A percentile compares a stretch with the other conserved stretches of the same genome.
These are phyloP conservation scores for Rhizopogon vulgaris DNA, from an alignment of 768 basidiomycete genomes.

Conservation along the genomic window DNA sequence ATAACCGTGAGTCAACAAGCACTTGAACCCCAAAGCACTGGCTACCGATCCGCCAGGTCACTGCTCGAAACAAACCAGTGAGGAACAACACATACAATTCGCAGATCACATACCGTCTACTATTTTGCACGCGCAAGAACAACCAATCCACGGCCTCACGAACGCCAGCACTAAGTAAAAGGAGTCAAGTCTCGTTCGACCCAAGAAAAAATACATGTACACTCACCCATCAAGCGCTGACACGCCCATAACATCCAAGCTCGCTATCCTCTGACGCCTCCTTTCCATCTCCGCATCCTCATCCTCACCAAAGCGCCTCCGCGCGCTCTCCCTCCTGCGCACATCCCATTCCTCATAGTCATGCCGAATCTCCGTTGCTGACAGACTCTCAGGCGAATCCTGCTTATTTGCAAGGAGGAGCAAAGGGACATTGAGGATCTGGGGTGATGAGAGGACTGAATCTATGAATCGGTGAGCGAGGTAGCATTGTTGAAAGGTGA, in stretches of 20 bases:
- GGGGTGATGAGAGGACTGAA: conserved; percentile 79
- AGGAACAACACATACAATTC: not conserved
- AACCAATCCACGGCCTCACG: conserved; percentile 91
- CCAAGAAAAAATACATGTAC: not conserved
- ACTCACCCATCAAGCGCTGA: conserved; percentile 86
- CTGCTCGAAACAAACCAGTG: not conserved
- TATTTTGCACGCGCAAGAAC: conserved; percentile 90
- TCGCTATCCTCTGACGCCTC: conserved; percentile 56
- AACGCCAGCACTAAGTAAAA: conserved; percentile 65
- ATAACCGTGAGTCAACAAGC: not conserved
- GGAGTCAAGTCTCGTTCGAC: not conserved
- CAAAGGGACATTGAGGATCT: conserved; percentile 85
- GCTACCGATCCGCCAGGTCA: not conserved
- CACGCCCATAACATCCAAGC: conserved; percentile 84
- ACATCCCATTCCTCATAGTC: conserved; percentile 87
- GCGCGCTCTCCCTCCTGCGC: conserved; percentile 62
- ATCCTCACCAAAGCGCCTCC: conserved; percentile 44
- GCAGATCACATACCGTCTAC: conserved; percentile 45
- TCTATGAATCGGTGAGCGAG: conserved; percentile 38
- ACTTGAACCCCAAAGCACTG: not conserved
- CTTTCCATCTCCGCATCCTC: conserved; percentile 39
- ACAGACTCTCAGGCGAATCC: conserved; percentile 72
- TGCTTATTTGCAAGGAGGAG: conserved; percentile 96
- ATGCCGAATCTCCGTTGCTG: conserved; percentile 86
- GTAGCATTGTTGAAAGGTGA: not conserved